A percentile compares a stretch with the other conserved stretches of the same genome.
These are phyloP conservation scores for Glebionis coronaria DNA, from an alignment of 129 eudicot species.

Conservation along the genomic window DNA sequence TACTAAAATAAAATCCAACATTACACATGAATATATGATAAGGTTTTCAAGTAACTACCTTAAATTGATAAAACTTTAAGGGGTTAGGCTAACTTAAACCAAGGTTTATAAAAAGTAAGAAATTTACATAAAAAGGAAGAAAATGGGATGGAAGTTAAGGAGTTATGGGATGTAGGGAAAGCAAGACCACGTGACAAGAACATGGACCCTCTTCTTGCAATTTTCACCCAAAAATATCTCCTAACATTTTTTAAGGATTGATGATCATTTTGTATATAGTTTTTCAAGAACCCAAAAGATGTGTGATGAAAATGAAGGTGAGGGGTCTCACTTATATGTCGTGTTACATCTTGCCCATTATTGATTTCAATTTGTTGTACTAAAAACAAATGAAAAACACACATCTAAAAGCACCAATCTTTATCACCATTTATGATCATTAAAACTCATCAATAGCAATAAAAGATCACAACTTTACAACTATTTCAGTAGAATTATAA, in stretches of 20 bases:
- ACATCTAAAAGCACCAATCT: too few relatives aligned
- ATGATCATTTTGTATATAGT: conserved; percentile 11
- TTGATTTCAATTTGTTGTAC: neutral
- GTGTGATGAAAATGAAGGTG: conserved; percentile 26
- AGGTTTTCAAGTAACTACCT: conserved; percentile 34
- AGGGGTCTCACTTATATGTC: conserved; percentile 33
- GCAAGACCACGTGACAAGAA: conserved; percentile 56
- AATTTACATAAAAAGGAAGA: conserved; percentile 16
- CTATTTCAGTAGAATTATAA: too few relatives aligned
- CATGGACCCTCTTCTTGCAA: conserved; percentile 45
- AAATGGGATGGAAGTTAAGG: conserved; percentile 1
- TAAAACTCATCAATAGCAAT: too few relatives aligned
- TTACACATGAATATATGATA: conserved; percentile 25
- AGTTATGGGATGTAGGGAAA: conserved; percentile 25
- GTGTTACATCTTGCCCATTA: conserved; percentile 10
- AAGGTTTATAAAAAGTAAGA: conserved; percentile 15
- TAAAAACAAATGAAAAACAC: too few relatives aligned
- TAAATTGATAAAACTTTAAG: conserved; percentile 11
- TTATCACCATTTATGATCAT: too few relatives aligned
- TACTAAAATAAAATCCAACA: conserved; percentile 20
- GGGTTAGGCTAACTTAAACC: conserved; percentile 30
- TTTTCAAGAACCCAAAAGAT: conserved; percentile 25
- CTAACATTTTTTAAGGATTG: conserved; percentile 20
- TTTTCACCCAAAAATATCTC: conserved; percentile 24
- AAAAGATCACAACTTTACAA: too few relatives aligned